Conservation (phyloP, 2,329 filamentous ascomycete genomes). For the Penicillium thymicola region DNA sequence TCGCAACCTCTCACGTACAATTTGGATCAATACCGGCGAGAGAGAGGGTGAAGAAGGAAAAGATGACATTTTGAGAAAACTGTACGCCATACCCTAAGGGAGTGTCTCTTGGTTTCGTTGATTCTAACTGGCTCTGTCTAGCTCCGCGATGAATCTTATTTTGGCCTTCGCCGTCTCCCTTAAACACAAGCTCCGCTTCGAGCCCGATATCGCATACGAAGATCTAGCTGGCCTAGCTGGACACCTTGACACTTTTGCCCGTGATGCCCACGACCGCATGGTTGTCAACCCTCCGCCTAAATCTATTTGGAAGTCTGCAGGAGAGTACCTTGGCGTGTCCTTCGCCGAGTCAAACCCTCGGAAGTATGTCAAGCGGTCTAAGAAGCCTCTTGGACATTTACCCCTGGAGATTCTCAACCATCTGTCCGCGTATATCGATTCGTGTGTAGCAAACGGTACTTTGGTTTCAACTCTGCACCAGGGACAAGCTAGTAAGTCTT, state of each 20-base stretch:
- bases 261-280: conserved; percentile 50
- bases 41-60: conserved; percentile 58
- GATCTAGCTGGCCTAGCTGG: conserved; percentile 68
- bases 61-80: conserved; percentile 66
- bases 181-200: conserved; percentile 80
- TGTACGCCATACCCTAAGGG: conserved; percentile 38
- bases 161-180: conserved; percentile 73
- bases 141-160: conserved; percentile 70
- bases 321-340: conserved; percentile 71
- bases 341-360: conserved; percentile 76
- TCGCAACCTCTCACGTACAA: conserved; percentile 62
- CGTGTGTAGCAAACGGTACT: conserved; percentile 48
- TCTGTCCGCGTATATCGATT: conserved; percentile 64
- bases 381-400: conserved; percentile 74
- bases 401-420: conserved; percentile 77
- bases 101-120: neutral
- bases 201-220: conserved; percentile 73
- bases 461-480: conserved; percentile 38
- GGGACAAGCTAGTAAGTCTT: conserved; percentile 34
- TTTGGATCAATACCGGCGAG: conserved; percentile 75
- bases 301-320: conserved; percentile 60
- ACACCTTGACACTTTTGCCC: conserved; percentile 73
- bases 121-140: conserved; percentile 14
- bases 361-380: conserved; percentile 70
- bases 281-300: conserved; percentile 40